A percentile compares a stretch with the other conserved stretches of the same genome.
Evolutionary conservation across 75 land plant genomes (phyloP).

Genomic region (Chamaecyparis obtusa): DNA sequence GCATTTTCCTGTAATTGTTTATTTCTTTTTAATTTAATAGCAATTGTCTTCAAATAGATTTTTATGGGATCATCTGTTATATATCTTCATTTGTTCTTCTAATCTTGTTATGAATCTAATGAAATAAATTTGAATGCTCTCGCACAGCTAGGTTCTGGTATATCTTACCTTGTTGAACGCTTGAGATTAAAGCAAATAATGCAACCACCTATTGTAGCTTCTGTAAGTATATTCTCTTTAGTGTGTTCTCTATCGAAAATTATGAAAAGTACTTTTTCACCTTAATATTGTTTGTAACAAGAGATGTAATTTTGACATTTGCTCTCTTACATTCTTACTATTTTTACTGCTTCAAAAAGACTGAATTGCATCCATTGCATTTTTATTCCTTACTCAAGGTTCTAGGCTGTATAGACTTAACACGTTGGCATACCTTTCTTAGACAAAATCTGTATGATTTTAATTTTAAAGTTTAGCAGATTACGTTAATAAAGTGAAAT

Average conservation of each 20-base stretch:
- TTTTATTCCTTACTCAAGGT: background rate
- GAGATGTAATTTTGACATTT: background rate
- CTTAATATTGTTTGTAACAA: background rate
- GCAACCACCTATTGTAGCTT: slow-evolving; percentile 92
- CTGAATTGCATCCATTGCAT: background rate
- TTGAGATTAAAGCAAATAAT: slow-evolving; percentile 74
- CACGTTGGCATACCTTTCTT: background rate
- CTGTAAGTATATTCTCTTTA: slow-evolving; percentile 50
- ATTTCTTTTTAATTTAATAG: background rate
- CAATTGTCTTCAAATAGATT: background rate
- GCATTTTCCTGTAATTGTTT: background rate
- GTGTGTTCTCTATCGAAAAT: background rate
- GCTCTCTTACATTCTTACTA: background rate
- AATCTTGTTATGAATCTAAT: background rate
- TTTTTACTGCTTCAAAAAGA: background rate
- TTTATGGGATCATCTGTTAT: background rate
- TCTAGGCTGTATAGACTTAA: background rate
- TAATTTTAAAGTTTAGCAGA: background rate
- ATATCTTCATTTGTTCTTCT: background rate
- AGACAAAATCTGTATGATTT: background rate
- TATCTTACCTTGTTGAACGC: slow-evolving; percentile 31
- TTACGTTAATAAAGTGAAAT: background rate
- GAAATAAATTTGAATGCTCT: background rate
- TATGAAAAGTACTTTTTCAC: background rate
- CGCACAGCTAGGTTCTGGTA: slow-evolving; percentile 35